These are phyloP conservation scores for Sclerotiophoma versabilis DNA, from an alignment of 2,329 filamentous ascomycete genomes.

Conservation along the genomic window DNA sequence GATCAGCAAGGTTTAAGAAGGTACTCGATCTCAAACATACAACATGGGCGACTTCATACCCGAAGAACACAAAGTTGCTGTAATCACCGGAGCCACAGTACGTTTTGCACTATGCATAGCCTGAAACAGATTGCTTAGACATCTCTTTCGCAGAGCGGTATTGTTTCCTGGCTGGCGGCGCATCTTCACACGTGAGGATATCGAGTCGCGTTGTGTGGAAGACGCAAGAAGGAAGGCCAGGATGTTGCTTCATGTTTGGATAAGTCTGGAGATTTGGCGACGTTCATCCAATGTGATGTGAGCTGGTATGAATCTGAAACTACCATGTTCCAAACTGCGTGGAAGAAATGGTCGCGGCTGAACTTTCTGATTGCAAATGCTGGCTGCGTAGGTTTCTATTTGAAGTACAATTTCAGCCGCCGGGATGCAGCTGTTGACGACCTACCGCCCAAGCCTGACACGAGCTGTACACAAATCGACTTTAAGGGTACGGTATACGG, in stretches of 20 bases:
- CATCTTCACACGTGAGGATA: constrained; percentile 48
- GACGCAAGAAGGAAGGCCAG: constrained; percentile 48
- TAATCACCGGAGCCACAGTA: constrained; percentile 5
- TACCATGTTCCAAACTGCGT: constrained; percentile 53
- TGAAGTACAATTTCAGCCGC: constrained; percentile 53
- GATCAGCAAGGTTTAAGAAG: background rate
- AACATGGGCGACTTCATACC: background rate
- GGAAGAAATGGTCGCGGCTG: constrained; percentile 54
- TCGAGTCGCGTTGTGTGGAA: constrained; percentile 51
- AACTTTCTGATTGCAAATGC: constrained; percentile 61
- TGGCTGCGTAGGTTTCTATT: constrained; percentile 56
- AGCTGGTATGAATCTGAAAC: constrained; percentile 56
- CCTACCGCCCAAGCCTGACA: constrained; percentile 55
- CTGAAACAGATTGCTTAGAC: background rate
- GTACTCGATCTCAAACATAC: background rate
- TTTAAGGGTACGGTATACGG: constrained; percentile 61
- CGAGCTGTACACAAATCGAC: constrained; percentile 56
- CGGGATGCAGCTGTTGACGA: constrained; percentile 33
- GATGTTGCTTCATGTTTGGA: constrained; percentile 27
- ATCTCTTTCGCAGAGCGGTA: constrained; percentile 52
- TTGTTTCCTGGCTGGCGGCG: constrained; percentile 54
- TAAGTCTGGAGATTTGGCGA: constrained; percentile 39
- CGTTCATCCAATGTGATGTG: constrained; percentile 58
- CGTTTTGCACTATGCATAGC: background rate
- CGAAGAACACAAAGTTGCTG: background rate